Evolutionary conservation across 345 rosid genomes (phyloP).

Genomic region (Hibiscus mutabilis): DNA sequence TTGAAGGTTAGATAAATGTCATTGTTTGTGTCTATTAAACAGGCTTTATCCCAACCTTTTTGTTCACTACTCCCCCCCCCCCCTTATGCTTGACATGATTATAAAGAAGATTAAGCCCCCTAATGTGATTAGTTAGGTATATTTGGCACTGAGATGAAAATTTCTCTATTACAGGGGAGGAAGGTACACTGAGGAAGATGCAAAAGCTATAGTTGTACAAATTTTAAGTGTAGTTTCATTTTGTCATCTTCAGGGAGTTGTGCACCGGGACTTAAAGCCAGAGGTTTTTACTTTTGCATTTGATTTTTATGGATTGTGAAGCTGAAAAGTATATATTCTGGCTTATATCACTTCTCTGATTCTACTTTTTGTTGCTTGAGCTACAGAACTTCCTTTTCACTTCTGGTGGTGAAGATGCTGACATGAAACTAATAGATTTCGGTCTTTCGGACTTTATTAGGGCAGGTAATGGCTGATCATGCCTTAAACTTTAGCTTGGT

Average conservation of each 20-base stretch:
- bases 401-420: conserved; percentile 53
- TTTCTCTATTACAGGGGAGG: conserved; percentile 51
- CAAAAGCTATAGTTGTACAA: conserved; percentile 62
- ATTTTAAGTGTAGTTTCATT: conserved; percentile 70
- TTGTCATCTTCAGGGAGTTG: conserved; percentile 91
- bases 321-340: not conserved
- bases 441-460: conserved; percentile 81
- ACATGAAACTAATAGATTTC: conserved; percentile 75
- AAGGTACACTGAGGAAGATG: conserved; percentile 72
- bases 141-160: conserved; percentile 1
- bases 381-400: conserved; percentile 71
- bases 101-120: not conserved
- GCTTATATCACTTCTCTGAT: conserved; percentile 11
- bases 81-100: not conserved
- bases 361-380: conserved; percentile 7
- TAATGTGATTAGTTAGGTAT: not conserved
- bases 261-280: conserved; percentile 78
- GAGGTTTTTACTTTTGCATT: conserved; percentile 36
- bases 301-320: not conserved
- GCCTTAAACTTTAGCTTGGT: not conserved
- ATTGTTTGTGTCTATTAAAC: not conserved
- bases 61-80: not conserved
- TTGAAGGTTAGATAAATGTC: not conserved
- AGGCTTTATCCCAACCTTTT: not conserved
- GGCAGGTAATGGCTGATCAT: conserved; percentile 43